phyloP scores from a whole-genome alignment of 306 rosid genomes.

The Arachis hypogaea region DNA sequence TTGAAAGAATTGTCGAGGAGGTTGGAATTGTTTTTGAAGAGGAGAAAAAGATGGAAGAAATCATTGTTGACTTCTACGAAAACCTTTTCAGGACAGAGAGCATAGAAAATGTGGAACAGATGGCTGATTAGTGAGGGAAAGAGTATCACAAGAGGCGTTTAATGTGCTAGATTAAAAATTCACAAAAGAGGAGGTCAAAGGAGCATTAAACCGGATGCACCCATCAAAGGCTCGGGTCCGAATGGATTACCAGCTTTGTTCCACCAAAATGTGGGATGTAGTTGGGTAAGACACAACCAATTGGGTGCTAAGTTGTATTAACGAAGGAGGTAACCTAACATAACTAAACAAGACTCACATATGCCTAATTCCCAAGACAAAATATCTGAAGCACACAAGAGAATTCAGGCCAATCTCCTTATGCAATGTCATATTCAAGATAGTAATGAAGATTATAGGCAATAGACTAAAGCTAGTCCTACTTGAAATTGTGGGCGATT shows the following conservation, averaged over 20 bases:
- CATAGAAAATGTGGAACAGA: too few relatives aligned
- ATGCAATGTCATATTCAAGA: background rate
- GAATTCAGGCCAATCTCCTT: background rate
- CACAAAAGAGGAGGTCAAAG: background rate
- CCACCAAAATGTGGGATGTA: background rate
- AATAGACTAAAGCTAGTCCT: background rate
- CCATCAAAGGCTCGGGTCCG: background rate
- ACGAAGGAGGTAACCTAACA: background rate
- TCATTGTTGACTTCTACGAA: background rate
- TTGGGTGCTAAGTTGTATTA: background rate
- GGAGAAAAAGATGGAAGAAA: too few relatives aligned
- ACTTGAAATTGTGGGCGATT: background rate
- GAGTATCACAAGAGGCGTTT: too few relatives aligned
- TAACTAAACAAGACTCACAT: background rate
- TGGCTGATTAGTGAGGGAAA: background rate
- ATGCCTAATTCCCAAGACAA: background rate
- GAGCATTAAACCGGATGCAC: background rate
- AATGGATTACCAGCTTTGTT: background rate
- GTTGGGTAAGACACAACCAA: background rate
- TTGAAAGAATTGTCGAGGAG: background rate
- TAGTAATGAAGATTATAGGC: background rate
- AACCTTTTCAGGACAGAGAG: background rate
- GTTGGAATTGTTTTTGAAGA: background rate
- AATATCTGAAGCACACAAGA: background rate
- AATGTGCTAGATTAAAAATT: background rate